Evolutionary conservation across 2,329 filamentous ascomycete species (phyloP).

Genomic region (Seiridium cupressi): DNA sequence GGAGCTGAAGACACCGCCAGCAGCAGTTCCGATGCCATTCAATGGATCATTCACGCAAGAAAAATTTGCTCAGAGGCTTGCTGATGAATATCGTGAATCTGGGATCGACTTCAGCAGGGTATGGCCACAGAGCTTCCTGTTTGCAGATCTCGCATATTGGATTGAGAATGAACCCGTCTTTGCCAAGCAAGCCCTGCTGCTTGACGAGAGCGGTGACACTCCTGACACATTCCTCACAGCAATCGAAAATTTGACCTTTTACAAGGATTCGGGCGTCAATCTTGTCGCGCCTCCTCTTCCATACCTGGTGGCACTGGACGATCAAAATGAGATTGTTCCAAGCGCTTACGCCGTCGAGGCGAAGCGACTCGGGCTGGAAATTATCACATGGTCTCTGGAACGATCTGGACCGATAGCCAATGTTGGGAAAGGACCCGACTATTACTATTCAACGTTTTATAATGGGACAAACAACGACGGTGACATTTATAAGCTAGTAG

Average conservation of each 20-base stretch:
- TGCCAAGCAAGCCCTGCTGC: conserved; percentile 60
- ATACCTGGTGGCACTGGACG: conserved; percentile 54
- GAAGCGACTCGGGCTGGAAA: conserved; percentile 59
- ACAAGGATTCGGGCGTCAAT: conserved; percentile 56
- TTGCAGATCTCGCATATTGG: conserved; percentile 66
- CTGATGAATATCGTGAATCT: conserved; percentile 56
- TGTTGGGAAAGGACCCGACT: conserved; percentile 41
- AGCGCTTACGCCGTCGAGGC: conserved; percentile 61
- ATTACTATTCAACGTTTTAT: conserved; percentile 56
- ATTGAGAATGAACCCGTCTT: conserved; percentile 59
- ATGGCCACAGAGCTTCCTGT: conserved; percentile 65
- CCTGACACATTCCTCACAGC: conserved; percentile 50
- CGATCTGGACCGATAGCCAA: conserved; percentile 59
- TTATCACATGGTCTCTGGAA: conserved; percentile 70
- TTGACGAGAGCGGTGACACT: conserved; percentile 61
- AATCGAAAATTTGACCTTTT: conserved; percentile 53
- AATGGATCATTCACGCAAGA: conserved; percentile 61
- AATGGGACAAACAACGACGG: conserved; percentile 60
- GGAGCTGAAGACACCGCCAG: conserved; percentile 61
- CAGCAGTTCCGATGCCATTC: conserved; percentile 68
- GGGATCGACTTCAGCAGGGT: conserved; percentile 53
- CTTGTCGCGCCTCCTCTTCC: conserved; percentile 63
- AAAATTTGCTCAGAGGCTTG: conserved; percentile 62
- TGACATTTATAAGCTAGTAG: conserved; percentile 64
- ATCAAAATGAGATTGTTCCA: conserved; percentile 56